phyloP scores from a whole-genome alignment of 371 early-diverging fungal genomes.

The Actinomucor elegans region DNA sequence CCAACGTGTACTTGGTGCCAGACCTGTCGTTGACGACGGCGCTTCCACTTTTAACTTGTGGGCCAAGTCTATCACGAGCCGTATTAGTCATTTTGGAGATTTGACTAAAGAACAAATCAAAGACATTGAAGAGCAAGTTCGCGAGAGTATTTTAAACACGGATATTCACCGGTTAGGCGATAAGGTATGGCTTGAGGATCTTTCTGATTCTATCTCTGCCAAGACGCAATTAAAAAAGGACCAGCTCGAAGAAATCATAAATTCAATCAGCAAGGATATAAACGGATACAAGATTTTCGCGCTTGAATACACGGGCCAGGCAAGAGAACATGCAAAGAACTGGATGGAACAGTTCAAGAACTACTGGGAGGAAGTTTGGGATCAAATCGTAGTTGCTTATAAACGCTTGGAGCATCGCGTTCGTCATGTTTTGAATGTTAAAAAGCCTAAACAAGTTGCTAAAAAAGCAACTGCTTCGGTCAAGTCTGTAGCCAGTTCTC shows the following conservation, averaged over 20 bases:
- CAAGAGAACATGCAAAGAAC: slow-evolving; percentile 4
- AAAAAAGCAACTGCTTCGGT: slow-evolving; percentile 6
- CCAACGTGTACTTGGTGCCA: slow-evolving; percentile 21
- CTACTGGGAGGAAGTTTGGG: neutral
- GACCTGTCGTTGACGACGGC: slow-evolving; percentile 20
- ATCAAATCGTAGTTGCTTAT: neutral
- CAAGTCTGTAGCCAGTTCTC: slow-evolving; percentile 14
- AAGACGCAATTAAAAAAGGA: slow-evolving; percentile 21
- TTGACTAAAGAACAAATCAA: slow-evolving; percentile 17
- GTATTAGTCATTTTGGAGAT: neutral
- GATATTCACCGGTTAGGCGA: slow-evolving; percentile 18
- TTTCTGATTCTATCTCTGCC: slow-evolving; percentile 4
- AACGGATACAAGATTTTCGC: slow-evolving; percentile 17
- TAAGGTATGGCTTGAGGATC: slow-evolving; percentile 14
- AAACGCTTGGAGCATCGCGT: neutral
- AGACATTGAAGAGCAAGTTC: slow-evolving; percentile 8
- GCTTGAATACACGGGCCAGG: slow-evolving; percentile 14
- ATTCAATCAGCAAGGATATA: slow-evolving; percentile 16
- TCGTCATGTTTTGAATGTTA: neutral
- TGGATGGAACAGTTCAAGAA: slow-evolving; percentile 2
- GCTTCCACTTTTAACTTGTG: slow-evolving; percentile 15
- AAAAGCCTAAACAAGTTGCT: neutral
- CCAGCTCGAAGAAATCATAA: slow-evolving; percentile 8
- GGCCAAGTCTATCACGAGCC: slow-evolving; percentile 7
- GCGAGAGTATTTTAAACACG: slow-evolving; percentile 5